Base-by-base conservation (phyloP, 768 basidiomycete species). In the Calvatia gigantea region DNA sequence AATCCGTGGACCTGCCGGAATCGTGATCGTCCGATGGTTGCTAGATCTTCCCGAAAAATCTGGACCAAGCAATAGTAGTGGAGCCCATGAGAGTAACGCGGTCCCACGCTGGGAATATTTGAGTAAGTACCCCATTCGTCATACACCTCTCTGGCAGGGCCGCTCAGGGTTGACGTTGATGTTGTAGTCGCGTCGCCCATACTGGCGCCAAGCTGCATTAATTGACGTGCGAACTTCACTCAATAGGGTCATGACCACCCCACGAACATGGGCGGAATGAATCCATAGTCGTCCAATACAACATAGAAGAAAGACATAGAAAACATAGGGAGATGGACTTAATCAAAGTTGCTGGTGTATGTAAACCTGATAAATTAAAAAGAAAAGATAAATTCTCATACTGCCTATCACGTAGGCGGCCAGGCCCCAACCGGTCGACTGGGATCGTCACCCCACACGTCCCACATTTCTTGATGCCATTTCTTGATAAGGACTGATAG, bases 381-480 rank as follows among this genome's bases (percentile, higher is more conserved):
- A 15, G 37, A 37, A 37, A 25, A 33, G 31, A 8, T 15, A 42
- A 43, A 15, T 5, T 28, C 31, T 45, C 44, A 37, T 54, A 44
- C 52, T 54, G 42, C 32, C 41, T 12, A 37, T 62, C 62, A 72
- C 45, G 72, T 77, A 25, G 74, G 75, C 29, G 75, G 74, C 75
- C 75, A 77, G 12, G 64, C 61, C 29, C 62, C 56, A 56, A 59
- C 66, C 33, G 51, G 60, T 48, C 63, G 63, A 23, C 59, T 54
- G 39, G 57, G 60, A 44, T 72, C 69, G 29, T 68, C 69, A 31
- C 75, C 77, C 71, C 75, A 75, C 44, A 59, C 63, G 49, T 77
- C 73, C 81, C 80, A 81, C 32, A 71, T 67, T 33, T 69, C 69
- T 63, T 62, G 70, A 68, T 65, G 69, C 67, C 62, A 75, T 58